Evolutionary conservation across 1,139 yeast genomes (phyloP), one percentile per base, ranked within the genome.

Genomic region (Yamadazyma aaseri): DNA sequence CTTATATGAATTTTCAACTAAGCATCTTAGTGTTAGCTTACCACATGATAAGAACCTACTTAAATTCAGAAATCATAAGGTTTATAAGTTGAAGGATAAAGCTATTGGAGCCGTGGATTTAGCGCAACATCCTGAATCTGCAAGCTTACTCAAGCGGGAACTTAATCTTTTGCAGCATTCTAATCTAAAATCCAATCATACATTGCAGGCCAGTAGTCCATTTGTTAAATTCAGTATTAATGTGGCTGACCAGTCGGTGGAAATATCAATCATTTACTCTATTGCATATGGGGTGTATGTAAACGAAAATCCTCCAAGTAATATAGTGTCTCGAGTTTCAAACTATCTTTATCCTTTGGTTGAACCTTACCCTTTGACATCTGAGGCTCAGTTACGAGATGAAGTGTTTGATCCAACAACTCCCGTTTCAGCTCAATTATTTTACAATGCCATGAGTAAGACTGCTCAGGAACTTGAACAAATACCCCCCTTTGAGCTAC

Each of bases 401-500:
- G 14, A 15, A 5, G 20, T 16, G 4, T 20, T 14, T 12, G 45
- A 45, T 20, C 36, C 44, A 1, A 13, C 44, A 28, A 13, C 29
- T 6, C 46, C 50, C 5, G 49, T 52, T 2, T 45, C 44, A 8
- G 53, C 64, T 1, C 58, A 54, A 14, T 38, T 56, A 17, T 70
- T 70, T 39, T 70, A 69, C 44, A 58, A 56, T 25, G 38, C 60
- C 3, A 58, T 69, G 32, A 55, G 70, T 3, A 60, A 58, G 15
- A 46, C 56, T 37, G 66, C 74, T 1, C 41, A 47, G 5, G 30
- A 33, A 5, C 40, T 65, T 29, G 53, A 61, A 0, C 28, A 36
- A 0, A 43, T 50, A 3, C 44, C 42, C 2, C 43, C 48, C 3
- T 55, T 62, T 37, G 66, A 65, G 20, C 50, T 71, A n/a, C 73